Evolutionary conservation across 2,329 filamentous ascomycete genomes (phyloP), one percentile per base, ranked within the genome.

Genomic region (Fusarium palustre): DNA sequence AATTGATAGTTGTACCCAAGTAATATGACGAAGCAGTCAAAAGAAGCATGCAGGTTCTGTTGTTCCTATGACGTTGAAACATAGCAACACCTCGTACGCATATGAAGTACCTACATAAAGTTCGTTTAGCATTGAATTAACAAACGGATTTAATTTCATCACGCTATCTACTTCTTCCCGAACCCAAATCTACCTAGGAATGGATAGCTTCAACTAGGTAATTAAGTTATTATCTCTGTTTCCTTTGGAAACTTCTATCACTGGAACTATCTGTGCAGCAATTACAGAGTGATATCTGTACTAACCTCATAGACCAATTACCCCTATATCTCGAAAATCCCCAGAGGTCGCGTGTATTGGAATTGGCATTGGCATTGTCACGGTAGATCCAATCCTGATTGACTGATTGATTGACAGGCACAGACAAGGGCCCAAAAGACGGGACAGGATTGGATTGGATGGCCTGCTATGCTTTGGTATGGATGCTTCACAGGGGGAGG

Each of bases 371-470:
- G 42, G 31, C 13, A 55, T 59, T 55, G 41, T 63, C 20, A 12
- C 54, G 49, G 59, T 45, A 69, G 65, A 66, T 62, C 60, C 66
- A 69, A 66, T 59, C 56, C 45, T 59, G 46, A 53, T 50, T 45
- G 42, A 38, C 22, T 56, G 48, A 33, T 47, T 63, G 61, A 61
- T 58, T 59, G 47, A 38, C 33, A 36, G 33, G 33, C 47, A 38
- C 22, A 50, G 47, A 50, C 47, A 36, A 50, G 47, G 47, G 34
- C 16, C 31, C 47, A 28, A 50, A 50, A 25, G 33, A 50, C 47
- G 47, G 64, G 52, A 55, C 63, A 50, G 55, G 52, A 68, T 59
- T 50, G 66, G 50, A 61, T 59, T 57, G 55, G 55, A 64, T 15
- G 22, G 31, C 34, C 30, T 36, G 16, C 22, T 25, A 15, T 28